Evolutionary conservation across 257 asterid species (phyloP).

Genomic region (Solanum raphanifolium): DNA sequence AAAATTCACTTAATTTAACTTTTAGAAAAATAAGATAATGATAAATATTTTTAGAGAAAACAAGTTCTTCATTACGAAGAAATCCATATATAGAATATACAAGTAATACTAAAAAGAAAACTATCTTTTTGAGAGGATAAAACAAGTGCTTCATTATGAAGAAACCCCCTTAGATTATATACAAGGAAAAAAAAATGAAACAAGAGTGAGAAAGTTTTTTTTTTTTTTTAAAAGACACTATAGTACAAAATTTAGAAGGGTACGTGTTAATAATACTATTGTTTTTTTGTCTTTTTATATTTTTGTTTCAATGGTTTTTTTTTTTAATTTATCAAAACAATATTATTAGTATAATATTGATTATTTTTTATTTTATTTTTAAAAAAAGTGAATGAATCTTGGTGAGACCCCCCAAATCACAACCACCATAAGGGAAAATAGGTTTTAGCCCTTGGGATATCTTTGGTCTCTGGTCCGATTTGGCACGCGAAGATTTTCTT

Average conservation of each 20-base stretch:
- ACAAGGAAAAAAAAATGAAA: background rate
- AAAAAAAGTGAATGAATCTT: slow-evolving; percentile 3
- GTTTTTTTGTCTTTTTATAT: background rate
- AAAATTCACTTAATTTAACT: background rate
- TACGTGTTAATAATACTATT: background rate
- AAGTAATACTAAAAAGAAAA: background rate
- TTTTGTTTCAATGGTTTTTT: background rate
- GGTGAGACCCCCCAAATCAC: slow-evolving; percentile 34
- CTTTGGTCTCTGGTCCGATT: background rate
- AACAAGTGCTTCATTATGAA: background rate
- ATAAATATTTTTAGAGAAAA: background rate
- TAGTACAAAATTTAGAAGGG: background rate
- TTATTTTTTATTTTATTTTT: too few relatives aligned
- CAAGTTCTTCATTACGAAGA: background rate
- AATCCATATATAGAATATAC: background rate
- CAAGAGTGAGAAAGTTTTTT: background rate
- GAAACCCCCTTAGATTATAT: background rate
- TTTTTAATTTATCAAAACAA: background rate
- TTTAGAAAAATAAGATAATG: background rate
- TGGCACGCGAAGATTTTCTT: background rate
- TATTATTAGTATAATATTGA: background rate
- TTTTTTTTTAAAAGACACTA: background rate
- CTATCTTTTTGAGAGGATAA: background rate
- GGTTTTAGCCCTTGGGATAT: background rate
- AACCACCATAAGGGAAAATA: slow-evolving; percentile 7